Percentiles rank a stretch among this genome's conserved stretches.
phyloP scores from a whole-genome alignment of 1,284 basidiomycete species.

The Ganoderma boninense region DNA sequence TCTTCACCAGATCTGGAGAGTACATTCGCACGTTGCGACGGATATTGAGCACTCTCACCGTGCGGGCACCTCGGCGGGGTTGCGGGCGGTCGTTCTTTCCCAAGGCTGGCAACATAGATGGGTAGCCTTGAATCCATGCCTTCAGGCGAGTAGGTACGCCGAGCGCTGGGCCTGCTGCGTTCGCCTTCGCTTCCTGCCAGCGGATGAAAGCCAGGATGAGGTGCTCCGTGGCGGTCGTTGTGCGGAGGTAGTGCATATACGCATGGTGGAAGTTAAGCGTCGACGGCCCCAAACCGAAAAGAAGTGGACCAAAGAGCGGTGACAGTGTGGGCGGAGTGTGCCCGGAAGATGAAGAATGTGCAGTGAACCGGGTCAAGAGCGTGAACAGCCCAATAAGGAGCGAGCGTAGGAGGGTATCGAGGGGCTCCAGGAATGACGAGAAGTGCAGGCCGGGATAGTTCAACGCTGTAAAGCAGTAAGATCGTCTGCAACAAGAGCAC shows the following conservation, averaged over 20 bases:
- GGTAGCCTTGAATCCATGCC: constrained; percentile 89
- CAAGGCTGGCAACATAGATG: constrained; percentile 62
- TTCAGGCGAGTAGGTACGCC: constrained; percentile 81
- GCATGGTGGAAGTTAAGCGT: constrained; percentile 76
- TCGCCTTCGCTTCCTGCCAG: constrained; percentile 64
- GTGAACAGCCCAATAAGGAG: constrained; percentile 76
- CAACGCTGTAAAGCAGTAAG: constrained; percentile 50
- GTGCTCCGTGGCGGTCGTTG: constrained; percentile 88
- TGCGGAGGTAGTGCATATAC: constrained; percentile 83
- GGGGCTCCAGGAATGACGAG: constrained; percentile 59
- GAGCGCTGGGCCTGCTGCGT: constrained; percentile 48
- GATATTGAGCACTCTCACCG: constrained; percentile 75
- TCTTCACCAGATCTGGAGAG: constrained; percentile 79
- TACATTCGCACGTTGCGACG: constrained; percentile 85
- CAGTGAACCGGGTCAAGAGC: constrained; percentile 81
- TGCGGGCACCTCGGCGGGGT: constrained; percentile 77
- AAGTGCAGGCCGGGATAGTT: constrained; percentile 79
- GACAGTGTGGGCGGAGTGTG: constrained; percentile 87
- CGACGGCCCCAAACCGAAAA: constrained; percentile 80
- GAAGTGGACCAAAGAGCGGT: constrained; percentile 86
- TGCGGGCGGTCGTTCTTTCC: constrained; percentile 55
- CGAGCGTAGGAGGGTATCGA: constrained; percentile 63
- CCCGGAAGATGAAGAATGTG: constrained; percentile 82
- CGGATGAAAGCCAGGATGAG: constrained; percentile 87
- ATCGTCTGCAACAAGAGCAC: neutral